Evolutionary conservation across 2,329 filamentous ascomycete genomes (phyloP).

Genomic region (Cytospora chrysosperma): DNA sequence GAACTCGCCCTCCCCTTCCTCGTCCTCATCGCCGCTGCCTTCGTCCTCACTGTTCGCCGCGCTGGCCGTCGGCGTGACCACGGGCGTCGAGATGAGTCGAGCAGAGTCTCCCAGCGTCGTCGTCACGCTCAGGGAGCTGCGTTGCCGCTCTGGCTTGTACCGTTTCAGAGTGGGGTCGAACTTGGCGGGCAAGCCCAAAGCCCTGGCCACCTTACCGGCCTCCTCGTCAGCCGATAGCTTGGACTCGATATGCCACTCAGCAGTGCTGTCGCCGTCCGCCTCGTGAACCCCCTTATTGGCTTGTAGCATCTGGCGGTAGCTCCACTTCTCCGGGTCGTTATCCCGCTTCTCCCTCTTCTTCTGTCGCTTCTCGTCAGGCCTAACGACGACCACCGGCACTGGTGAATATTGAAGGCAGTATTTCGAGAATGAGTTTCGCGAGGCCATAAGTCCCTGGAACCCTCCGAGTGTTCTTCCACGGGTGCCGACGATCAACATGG

Average conservation of each 20-base stretch:
- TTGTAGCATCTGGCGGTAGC: conserved; percentile 75
- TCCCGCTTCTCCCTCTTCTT: conserved; percentile 87
- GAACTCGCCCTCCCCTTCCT: conserved; percentile 46
- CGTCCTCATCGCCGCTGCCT: conserved; percentile 27
- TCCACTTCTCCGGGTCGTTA: conserved; percentile 71
- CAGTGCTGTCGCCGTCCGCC: conserved; percentile 54
- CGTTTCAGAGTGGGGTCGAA: conserved; percentile 66
- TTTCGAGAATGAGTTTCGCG: conserved; percentile 81
- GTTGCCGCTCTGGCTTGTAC: conserved; percentile 34
- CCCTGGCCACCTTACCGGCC: conserved; percentile 63
- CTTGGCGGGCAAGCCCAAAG: conserved; percentile 59
- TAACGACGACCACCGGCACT: conserved; percentile 88
- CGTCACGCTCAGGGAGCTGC: conserved; percentile 30
- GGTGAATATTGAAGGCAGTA: conserved; percentile 94
- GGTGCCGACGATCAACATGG: conserved; percentile 87
- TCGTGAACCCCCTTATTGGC: conserved; percentile 58
- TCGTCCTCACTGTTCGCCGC: conserved; percentile 27
- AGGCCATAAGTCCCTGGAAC: conserved; percentile 79
- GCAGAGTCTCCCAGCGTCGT: conserved; percentile 21
- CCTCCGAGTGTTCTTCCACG: conserved; percentile 81
- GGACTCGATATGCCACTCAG: conserved; percentile 54
- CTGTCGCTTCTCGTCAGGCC: conserved; percentile 80
- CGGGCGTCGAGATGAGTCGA: conserved; percentile 25
- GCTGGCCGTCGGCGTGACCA: conserved; percentile 26
- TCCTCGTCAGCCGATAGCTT: conserved; percentile 60